A percentile compares a stretch with the other conserved stretches of the same genome.
phyloP scores from a whole-genome alignment of 768 basidiomycete species.

The Suillus subluteus region DNA sequence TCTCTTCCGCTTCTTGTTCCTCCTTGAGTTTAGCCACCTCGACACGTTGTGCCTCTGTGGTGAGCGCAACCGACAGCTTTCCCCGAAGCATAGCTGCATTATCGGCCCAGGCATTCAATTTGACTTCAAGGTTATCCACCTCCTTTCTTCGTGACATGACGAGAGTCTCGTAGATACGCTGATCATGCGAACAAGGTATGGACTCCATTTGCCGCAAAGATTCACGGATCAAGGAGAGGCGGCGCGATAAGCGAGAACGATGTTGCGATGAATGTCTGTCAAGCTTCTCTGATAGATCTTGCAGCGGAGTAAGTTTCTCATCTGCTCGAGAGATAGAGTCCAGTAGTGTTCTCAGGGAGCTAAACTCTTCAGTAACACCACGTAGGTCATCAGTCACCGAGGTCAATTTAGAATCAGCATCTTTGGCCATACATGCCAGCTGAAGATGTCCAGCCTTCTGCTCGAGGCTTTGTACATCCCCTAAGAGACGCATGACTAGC shows the following conservation, averaged over 20 bases:
- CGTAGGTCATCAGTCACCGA: conserved; percentile 43
- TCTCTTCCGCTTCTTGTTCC: conserved; percentile 32
- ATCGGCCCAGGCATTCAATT: conserved; percentile 53
- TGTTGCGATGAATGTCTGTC: conserved; percentile 39
- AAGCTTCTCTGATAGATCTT: conserved; percentile 38
- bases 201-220: conserved; percentile 60
- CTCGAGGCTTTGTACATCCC: conserved; percentile 53
- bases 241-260: conserved; percentile 45
- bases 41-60: conserved; percentile 44
- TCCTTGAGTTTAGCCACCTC: conserved; percentile 41
- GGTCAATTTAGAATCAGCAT: conserved; percentile 49
- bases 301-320: conserved; percentile 40
- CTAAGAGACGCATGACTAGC: conserved; percentile 64
- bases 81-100: conserved; percentile 33
- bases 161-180: conserved; percentile 49
- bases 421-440: conserved; percentile 56
- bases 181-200: conserved; percentile 45
- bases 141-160: conserved; percentile 51
- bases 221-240: conserved; percentile 57
- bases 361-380: conserved; percentile 43
- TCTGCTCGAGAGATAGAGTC: conserved; percentile 29
- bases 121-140: conserved; percentile 54
- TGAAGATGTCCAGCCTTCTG: conserved; percentile 52
- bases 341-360: conserved; percentile 41
- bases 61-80: conserved; percentile 42